phyloP scores from a whole-genome alignment of 345 rosid genomes.

The Corchorus olitorius region DNA sequence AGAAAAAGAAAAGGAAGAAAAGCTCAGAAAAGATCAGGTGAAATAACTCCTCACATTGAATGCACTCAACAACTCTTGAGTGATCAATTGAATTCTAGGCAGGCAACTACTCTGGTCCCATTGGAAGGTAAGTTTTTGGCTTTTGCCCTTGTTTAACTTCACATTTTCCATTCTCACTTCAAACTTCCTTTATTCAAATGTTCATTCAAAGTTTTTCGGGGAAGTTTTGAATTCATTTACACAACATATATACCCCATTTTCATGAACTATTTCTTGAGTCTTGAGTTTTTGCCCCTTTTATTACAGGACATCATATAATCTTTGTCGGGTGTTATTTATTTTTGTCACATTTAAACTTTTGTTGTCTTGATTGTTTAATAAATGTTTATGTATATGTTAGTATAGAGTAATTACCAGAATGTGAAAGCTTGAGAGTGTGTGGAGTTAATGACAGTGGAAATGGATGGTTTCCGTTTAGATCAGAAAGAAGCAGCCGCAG shows the following conservation, averaged over 20 bases:
- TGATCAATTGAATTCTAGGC: conserved; percentile 51
- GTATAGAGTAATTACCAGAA: background rate
- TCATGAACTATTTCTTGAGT: background rate
- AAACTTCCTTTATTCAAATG: conserved; percentile 25
- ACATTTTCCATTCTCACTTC: conserved; percentile 25
- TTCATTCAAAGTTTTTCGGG: background rate
- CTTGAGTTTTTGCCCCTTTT: background rate
- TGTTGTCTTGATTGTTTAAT: conserved; percentile 10
- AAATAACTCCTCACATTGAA: conserved; percentile 55
- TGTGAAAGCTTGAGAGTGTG: conserved; percentile 31
- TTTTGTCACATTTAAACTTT: background rate
- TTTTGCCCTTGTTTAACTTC: conserved; percentile 27
- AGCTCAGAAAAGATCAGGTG: conserved; percentile 27
- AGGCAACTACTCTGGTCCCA: conserved; percentile 52
- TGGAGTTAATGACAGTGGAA: conserved; percentile 25
- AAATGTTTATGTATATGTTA: background rate
- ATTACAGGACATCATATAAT: conserved; percentile 4
- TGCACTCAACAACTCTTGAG: conserved; percentile 64
- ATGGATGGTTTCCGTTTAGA: conserved; percentile 47
- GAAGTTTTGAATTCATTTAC: background rate
- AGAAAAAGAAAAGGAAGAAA: background rate
- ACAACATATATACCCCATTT: background rate
- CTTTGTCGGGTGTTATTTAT: conserved; percentile 1
- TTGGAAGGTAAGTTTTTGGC: conserved; percentile 31
- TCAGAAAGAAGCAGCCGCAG: conserved; percentile 26